Evolutionary conservation across 2,329 filamentous ascomycete species (phyloP).

Genomic region (Apiospora malaysiana): DNA sequence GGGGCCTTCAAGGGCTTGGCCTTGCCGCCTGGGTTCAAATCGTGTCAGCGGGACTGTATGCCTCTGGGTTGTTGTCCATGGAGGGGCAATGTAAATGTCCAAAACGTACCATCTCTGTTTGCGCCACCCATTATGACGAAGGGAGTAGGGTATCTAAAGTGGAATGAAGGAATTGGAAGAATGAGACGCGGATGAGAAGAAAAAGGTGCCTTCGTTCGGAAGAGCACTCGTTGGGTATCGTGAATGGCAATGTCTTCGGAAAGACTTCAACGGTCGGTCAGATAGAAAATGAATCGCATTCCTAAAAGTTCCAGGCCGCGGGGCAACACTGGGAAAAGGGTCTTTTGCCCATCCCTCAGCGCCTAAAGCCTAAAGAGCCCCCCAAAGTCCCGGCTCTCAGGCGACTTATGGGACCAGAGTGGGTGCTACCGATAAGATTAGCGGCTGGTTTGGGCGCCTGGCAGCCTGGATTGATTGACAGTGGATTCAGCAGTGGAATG

Average conservation of each 20-base stretch:
- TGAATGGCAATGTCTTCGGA: background rate
- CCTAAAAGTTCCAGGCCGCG: constrained; percentile 30
- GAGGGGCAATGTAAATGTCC: constrained; percentile 3
- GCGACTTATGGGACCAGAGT: background rate
- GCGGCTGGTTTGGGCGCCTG: background rate
- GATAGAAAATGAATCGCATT: constrained; percentile 17
- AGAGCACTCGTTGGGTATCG: constrained; percentile 15
- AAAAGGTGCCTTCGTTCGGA: background rate
- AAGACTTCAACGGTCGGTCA: constrained; percentile 16
- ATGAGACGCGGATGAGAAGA: background rate
- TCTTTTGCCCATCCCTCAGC: background rate
- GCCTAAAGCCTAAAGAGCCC: constrained; percentile 8
- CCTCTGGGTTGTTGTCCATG: background rate
- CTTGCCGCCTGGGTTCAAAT: constrained; percentile 71
- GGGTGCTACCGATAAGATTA: constrained; percentile 7
- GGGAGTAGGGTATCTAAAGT: background rate
- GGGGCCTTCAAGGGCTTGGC: constrained; percentile 84
- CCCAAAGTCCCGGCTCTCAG: constrained; percentile 11
- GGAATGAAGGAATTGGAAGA: background rate
- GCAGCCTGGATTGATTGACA: too few species aligned
- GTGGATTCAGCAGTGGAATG: background rate
- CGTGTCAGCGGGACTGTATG: background rate
- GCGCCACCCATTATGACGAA: constrained; percentile 65
- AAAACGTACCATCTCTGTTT: constrained; percentile 66
- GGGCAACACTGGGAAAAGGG: constrained; percentile 26